Percentiles rank a stretch among this genome's conserved stretches.
phyloP scores from a whole-genome alignment of 768 basidiomycete genomes.

The Sarcodon aspratus region DNA sequence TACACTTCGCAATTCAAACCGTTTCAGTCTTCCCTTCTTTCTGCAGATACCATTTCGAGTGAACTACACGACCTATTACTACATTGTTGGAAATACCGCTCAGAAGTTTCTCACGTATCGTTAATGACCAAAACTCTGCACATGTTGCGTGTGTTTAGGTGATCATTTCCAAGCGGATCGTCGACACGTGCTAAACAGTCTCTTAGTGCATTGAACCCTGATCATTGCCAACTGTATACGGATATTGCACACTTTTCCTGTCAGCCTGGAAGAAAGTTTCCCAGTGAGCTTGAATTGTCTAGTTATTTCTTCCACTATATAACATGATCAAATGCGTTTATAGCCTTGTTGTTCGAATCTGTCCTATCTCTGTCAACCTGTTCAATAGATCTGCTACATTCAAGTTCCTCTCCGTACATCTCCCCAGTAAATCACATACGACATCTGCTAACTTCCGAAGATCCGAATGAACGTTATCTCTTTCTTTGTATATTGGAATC shows the following conservation, averaged over 20 bases:
- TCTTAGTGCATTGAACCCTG: conserved; percentile 4
- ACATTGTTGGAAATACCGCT: conserved; percentile 7
- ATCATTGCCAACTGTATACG: conserved; percentile 5
- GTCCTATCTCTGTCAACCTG: neutral
- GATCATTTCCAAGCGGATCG: neutral
- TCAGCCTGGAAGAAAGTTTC: neutral
- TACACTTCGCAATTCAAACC: neutral
- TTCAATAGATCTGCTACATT: neutral
- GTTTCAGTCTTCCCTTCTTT: conserved; percentile 7
- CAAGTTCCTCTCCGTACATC: neutral
- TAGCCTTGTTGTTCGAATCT: neutral
- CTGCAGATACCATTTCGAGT: conserved; percentile 9
- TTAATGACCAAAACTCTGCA: conserved; percentile 10
- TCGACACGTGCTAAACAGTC: neutral
- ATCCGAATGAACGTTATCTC: conserved; percentile 51
- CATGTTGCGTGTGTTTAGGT: conserved; percentile 6
- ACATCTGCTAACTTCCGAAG: conserved; percentile 41
- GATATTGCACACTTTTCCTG: conserved; percentile 6
- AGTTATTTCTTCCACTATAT: neutral
- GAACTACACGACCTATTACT: conserved; percentile 4
- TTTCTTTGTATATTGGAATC: conserved; percentile 56
- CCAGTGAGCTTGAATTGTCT: neutral
- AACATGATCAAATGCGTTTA: neutral
- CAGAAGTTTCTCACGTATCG: neutral
- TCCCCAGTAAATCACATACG: conserved; percentile 36